These are phyloP conservation scores for Trichaptum fuscoviolaceum DNA, from an alignment of 768 basidiomycete species.

Conservation along the genomic window DNA sequence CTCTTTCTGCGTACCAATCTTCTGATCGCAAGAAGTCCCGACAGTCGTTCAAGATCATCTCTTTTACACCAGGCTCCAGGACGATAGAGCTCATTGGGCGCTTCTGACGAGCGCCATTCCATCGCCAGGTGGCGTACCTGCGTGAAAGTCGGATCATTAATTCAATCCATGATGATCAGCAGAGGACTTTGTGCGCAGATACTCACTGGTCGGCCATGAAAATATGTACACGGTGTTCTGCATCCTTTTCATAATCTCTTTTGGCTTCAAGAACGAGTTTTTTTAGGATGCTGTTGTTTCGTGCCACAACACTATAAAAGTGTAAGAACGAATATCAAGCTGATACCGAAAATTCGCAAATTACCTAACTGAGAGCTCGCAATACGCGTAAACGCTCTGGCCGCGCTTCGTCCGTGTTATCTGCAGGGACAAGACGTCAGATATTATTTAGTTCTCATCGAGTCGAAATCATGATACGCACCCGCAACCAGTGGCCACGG, in stretches of 20 bases:
- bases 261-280: conserved; percentile 83
- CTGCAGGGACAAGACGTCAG: conserved; percentile 31
- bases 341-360: conserved; percentile 13
- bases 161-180: conserved; percentile 14
- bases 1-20: conserved; percentile 89
- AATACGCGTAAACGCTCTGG: conserved; percentile 64
- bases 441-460: conserved; percentile 17
- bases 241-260: conserved; percentile 86
- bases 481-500: conserved; percentile 82
- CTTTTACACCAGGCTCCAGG: conserved; percentile 82
- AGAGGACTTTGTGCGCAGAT: conserved; percentile 1
- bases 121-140: conserved; percentile 75
- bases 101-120: conserved; percentile 86
- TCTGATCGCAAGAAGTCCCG: conserved; percentile 80
- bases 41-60: conserved; percentile 86
- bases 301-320: conserved; percentile 67
- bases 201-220: conserved; percentile 86
- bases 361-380: conserved; percentile 78
- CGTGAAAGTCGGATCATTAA: conserved; percentile 21
- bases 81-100: conserved; percentile 92
- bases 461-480: conserved; percentile 28
- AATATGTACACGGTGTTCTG: conserved; percentile 85
- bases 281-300: conserved; percentile 85
- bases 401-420: conserved; percentile 77
- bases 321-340: conserved; percentile 7